Percentiles rank a stretch among this genome's conserved stretches.
These are phyloP conservation scores for Coemansia sp. DNA, from an alignment of 192 early-diverging fungal species.

Conservation along the genomic window DNA sequence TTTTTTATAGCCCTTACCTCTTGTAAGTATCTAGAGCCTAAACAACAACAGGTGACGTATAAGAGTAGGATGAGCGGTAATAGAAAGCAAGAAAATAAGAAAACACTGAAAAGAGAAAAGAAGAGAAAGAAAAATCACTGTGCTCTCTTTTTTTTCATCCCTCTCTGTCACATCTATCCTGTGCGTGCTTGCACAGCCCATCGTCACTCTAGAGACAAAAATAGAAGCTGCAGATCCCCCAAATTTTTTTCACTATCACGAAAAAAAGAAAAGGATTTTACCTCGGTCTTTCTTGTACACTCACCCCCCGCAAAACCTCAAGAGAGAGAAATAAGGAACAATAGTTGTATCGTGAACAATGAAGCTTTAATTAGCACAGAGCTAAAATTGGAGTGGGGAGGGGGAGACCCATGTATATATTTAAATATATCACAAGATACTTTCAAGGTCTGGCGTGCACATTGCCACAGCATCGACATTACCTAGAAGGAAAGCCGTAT, in stretches of 20 bases:
- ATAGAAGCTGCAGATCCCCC: conserved; percentile 5
- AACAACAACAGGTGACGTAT: neutral
- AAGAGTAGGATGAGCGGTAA: neutral
- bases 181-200: neutral
- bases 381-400: neutral
- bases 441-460: conserved; percentile 53
- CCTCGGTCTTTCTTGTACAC: neutral
- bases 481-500: conserved; percentile 38
- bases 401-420: neutral
- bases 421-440: conserved; percentile 16
- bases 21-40: neutral
- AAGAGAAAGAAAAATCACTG: neutral
- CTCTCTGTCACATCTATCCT: neutral
- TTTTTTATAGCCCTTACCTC: neutral
- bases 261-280: neutral
- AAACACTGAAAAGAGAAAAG: neutral
- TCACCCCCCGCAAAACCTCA: neutral
- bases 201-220: conserved; percentile 1
- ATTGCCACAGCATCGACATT: conserved; percentile 40
- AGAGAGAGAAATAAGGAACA: neutral
- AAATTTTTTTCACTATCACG: neutral
- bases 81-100: neutral
- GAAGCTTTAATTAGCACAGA: neutral
- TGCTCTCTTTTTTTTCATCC: neutral
- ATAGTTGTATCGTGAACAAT: neutral